Conservation (phyloP, 1,284 basidiomycete genomes). For the Boletellus sp. region DNA sequence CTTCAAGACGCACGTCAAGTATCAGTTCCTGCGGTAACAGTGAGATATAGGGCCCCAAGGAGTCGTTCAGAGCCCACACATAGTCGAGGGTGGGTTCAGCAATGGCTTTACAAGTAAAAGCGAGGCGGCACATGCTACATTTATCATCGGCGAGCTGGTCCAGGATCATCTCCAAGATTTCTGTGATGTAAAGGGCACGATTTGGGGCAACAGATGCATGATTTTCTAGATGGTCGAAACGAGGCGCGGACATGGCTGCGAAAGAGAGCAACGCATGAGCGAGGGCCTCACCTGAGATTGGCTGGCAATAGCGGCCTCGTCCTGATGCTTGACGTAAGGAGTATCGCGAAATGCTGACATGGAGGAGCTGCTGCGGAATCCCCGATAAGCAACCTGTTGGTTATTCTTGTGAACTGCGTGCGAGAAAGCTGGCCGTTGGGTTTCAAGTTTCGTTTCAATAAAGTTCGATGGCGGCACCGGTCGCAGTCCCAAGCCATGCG, state of each 20-base stretch:
- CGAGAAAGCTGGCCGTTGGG: neutral
- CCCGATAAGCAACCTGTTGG: neutral
- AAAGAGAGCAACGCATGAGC: too few relatives aligned
- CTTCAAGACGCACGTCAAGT: conserved; percentile 19
- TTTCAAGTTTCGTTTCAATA: too few relatives aligned
- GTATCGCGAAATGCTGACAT: neutral
- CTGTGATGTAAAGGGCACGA: conserved; percentile 21
- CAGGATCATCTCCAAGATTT: conserved; percentile 26
- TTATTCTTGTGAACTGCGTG: neutral
- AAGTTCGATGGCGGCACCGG: too few relatives aligned
- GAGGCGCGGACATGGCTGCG: conserved; percentile 10
- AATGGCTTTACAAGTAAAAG: conserved; percentile 27
- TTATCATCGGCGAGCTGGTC: conserved; percentile 22
- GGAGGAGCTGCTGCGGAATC: neutral
- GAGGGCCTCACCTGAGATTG: neutral
- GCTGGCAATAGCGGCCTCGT: too few relatives aligned
- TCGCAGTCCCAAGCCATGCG: too few relatives aligned
- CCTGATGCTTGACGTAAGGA: conserved; percentile 13
- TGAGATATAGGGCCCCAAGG: conserved; percentile 24
- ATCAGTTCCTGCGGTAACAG: conserved; percentile 20
- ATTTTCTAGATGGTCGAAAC: neutral
- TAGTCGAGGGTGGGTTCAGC: conserved; percentile 26
- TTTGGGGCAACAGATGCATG: neutral
- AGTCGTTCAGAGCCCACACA: conserved; percentile 28
- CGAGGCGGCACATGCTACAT: conserved; percentile 23